Conservation (phyloP, 768 basidiomycete genomes). For the Mycena rebaudengoi region DNA sequence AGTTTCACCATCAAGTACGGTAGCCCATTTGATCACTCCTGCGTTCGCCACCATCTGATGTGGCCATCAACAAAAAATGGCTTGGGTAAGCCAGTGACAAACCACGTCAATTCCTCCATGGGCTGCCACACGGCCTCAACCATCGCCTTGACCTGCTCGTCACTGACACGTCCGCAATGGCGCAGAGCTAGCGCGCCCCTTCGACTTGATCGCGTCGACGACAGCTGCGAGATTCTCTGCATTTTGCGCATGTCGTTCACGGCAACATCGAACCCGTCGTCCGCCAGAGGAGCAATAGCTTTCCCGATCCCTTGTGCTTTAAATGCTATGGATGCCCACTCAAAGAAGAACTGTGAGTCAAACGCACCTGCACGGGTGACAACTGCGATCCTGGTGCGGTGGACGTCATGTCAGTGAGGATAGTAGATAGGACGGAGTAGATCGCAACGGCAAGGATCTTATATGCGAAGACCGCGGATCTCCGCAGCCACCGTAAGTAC, state of each 20-base stretch:
- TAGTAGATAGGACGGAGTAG: too few species aligned
- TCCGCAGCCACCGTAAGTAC: too few species aligned
- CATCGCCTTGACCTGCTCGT: conserved; percentile 46
- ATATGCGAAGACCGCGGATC: too few species aligned
- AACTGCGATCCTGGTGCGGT: too few species aligned
- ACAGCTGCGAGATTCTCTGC: background rate
- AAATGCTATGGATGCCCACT: too few species aligned
- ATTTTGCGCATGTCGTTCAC: conserved; percentile 5
- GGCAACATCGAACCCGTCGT: conserved; percentile 16
- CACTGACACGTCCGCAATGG: conserved; percentile 37
- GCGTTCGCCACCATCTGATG: conserved; percentile 39
- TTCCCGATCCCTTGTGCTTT: conserved; percentile 13
- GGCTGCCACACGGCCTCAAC: conserved; percentile 35
- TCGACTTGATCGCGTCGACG: background rate
- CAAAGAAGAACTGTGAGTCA: too few species aligned
- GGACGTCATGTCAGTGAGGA: too few species aligned
- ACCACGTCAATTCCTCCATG: conserved; percentile 42
- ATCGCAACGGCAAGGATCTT: too few species aligned
- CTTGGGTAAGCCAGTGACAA: too few species aligned
- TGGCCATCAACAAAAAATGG: background rate
- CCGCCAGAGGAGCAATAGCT: conserved; percentile 6
- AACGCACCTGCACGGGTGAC: too few species aligned
- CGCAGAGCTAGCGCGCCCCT: conserved; percentile 4
- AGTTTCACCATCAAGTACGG: conserved; percentile 20
- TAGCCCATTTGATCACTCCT: conserved; percentile 22